Base-by-base conservation (phyloP, 1,139 yeast genomes). In the Yamadazyma blattariae region DNA sequence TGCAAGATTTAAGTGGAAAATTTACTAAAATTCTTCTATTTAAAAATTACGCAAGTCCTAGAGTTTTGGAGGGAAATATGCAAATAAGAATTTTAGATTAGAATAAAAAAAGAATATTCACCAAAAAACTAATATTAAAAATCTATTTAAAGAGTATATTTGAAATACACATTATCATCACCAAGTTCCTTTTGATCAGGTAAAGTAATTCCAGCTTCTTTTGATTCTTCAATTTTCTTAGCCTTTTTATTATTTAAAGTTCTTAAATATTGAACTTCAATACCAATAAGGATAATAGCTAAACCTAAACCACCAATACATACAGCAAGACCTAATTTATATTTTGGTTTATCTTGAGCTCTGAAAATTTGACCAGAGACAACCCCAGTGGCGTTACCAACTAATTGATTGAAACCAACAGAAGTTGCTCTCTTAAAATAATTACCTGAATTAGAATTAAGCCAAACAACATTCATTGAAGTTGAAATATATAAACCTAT, bases 331-430 rank as follows among this genome's bases (percentile, higher is more conserved):
- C 35, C 35, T 23, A 32, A 23, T 7, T 19, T n/a, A 15, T 32
- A 32, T 14, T 17, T 27, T 5, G 35, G 35, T n/a, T 17, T 21
- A 18, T 32, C 35, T 27, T 32, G 30, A 9, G 30, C 21, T 27
- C 35, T 27, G n/a, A 32, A 32, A 3, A 32, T 27, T 22, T 32
- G 35, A 16, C 35, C 35, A 9, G 35, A 27, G 12, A 32, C 30
- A 7, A 27, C 29, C 14, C 35, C 35, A 11, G 30, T 27, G 2
- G 30, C 7, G 22, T 32, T 32, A 12, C 35, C 35, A 13, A 32
- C n/a, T 14, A 32, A 23, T 23, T 32, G 35, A 18, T 32, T 27
- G 8, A 32, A 27, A 4, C 35, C 35, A 4, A 32, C 27, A 8
- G 29, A 19, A 5, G 35, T 27, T n/a, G 35, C 35, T 32, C 35